These are phyloP conservation scores for Ascoidea rubescens DNA, from an alignment of 805 yeast species.

Conservation along the genomic window DNA sequence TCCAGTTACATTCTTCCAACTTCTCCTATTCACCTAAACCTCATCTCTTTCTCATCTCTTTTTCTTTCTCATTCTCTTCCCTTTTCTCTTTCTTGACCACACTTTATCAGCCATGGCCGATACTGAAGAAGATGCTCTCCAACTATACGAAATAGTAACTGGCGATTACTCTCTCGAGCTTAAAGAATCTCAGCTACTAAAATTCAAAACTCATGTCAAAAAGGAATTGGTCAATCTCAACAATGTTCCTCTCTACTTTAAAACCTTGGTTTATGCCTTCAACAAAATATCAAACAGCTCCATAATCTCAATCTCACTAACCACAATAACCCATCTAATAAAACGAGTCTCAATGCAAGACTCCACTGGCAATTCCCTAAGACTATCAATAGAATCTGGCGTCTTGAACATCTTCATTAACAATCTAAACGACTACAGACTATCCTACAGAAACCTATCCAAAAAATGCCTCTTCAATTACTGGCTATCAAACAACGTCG, in stretches of 20 bases:
- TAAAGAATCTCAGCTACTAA: neutral
- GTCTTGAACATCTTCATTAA: no score
- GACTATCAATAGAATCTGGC: neutral
- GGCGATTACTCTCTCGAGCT: neutral
- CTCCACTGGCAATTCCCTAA: neutral
- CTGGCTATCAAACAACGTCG: neutral
- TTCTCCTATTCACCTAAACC: neutral
- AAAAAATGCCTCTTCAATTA: neutral
- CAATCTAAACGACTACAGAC: no score
- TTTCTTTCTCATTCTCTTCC: conserved; percentile 2
- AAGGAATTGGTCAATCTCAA: neutral
- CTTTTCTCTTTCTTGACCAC: neutral
- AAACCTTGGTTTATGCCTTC: neutral
- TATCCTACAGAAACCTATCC: neutral
- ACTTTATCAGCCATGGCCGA: neutral
- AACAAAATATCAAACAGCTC: neutral
- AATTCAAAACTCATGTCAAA: neutral
- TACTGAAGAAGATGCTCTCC: neutral
- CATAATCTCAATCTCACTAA: neutral
- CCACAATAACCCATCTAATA: neutral
- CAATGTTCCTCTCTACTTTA: neutral
- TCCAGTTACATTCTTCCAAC: neutral
- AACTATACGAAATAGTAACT: neutral
- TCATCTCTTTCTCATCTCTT: neutral
- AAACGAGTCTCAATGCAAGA: neutral